Percentiles rank a stretch among this genome's conserved stretches.
phyloP scores from a whole-genome alignment of 83 land plant genomes.

The Picea abies region DNA sequence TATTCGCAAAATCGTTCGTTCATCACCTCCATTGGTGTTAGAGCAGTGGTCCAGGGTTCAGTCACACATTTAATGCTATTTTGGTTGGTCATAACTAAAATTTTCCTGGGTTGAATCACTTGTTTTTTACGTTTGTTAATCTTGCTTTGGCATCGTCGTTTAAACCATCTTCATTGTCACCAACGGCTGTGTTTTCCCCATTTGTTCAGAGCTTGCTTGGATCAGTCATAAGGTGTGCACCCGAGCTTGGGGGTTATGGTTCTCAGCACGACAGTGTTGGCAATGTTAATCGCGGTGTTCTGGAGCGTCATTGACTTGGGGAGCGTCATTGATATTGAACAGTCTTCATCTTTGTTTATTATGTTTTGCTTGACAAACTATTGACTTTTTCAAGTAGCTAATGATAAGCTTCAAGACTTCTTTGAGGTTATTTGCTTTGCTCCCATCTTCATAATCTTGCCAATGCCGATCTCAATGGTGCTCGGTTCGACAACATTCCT shows the following conservation, averaged over 20 bases:
- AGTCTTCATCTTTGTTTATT: too few species aligned
- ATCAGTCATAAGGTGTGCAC: slow-evolving; percentile 1
- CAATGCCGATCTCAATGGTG: too few species aligned
- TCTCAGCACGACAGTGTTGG: slow-evolving; percentile 27
- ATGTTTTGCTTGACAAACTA: too few species aligned
- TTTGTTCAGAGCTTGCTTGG: slow-evolving; percentile 12
- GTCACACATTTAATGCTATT: slow-evolving; percentile 7
- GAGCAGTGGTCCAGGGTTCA: slow-evolving; percentile 13
- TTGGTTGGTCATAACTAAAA: slow-evolving; percentile 47
- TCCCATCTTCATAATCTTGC: too few species aligned
- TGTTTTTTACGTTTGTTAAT: slow-evolving; percentile 13
- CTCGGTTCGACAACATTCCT: too few species aligned
- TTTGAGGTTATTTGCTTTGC: too few species aligned
- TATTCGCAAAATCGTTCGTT: too few species aligned
- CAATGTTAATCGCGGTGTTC: slow-evolving; percentile 29
- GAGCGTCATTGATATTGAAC: too few species aligned
- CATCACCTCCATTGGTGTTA: too few species aligned
- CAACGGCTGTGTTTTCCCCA: slow-evolving; percentile 3
- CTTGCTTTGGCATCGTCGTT: slow-evolving; percentile 22
- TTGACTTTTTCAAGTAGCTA: too few species aligned
- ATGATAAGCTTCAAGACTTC: too few species aligned
- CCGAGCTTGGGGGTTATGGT: slow-evolving; percentile 22
- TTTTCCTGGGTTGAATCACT: slow-evolving; percentile 19
- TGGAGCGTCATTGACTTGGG: not conserved
- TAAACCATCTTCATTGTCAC: not conserved